phyloP scores from a whole-genome alignment of 83 land plant genomes.

The Picea engelmannii region DNA sequence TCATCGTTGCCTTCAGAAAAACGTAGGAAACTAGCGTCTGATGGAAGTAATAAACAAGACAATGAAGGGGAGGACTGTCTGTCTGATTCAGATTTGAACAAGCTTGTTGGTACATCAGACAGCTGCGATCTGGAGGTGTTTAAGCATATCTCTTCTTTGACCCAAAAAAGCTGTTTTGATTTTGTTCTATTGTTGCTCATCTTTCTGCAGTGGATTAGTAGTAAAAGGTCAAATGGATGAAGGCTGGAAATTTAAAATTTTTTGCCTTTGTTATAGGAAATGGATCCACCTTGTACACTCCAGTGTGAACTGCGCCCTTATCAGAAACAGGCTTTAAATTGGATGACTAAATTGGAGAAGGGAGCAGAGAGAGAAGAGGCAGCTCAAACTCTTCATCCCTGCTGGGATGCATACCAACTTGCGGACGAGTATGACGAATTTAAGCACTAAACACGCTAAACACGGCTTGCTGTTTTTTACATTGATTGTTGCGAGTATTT shows the following conservation, averaged over 20 bases:
- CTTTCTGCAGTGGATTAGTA: background rate
- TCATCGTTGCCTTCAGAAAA: constrained; percentile 34
- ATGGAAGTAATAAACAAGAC: constrained; percentile 38
- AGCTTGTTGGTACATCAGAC: constrained; percentile 76
- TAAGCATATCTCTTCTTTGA: background rate
- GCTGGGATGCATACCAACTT: constrained; percentile 89
- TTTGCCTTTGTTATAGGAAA: constrained; percentile 51
- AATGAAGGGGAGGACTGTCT: constrained; percentile 46
- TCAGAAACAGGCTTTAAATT: constrained; percentile 92
- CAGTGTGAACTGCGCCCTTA: constrained; percentile 87
- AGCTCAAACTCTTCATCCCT: constrained; percentile 86
- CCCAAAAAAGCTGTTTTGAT: background rate
- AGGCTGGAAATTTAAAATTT: background rate
- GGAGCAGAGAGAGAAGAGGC: constrained; percentile 67
- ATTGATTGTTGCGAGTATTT: background rate
- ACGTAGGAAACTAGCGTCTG: constrained; percentile 36
- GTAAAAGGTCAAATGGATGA: constrained; percentile 9
- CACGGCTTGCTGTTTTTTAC: constrained; percentile 1
- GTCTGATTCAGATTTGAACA: constrained; percentile 75
- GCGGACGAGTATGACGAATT: constrained; percentile 58
- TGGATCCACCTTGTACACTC: constrained; percentile 76
- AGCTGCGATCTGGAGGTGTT: constrained; percentile 69
- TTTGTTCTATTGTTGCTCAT: background rate
- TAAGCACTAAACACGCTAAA: background rate
- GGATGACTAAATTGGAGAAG: constrained; percentile 85